Conservation (phyloP, 2,329 filamentous ascomycete species). For the Penicillium nordicum region DNA sequence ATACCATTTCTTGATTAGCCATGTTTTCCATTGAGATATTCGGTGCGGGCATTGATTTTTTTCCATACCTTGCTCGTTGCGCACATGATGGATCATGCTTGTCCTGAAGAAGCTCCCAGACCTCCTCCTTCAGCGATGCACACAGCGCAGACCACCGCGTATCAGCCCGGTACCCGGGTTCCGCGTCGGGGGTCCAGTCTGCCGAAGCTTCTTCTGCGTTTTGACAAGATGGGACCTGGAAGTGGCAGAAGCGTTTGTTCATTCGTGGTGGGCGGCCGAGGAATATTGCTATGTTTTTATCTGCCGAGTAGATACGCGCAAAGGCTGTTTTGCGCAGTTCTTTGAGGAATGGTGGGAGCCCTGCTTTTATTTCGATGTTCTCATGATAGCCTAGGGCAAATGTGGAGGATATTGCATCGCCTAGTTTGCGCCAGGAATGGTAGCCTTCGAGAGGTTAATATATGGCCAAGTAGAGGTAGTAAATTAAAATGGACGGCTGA, state of each 20-base stretch:
- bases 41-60: neutral
- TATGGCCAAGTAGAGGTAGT: neutral
- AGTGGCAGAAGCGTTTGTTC: conserved; percentile 39
- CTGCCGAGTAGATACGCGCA: conserved; percentile 44
- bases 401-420: conserved; percentile 47
- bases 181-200: conserved; percentile 17
- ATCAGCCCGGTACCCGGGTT: conserved; percentile 25
- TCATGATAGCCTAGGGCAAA: conserved; percentile 49
- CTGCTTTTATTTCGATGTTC: conserved; percentile 29
- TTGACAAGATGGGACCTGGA: conserved; percentile 29
- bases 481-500: neutral
- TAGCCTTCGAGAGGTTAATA: conserved; percentile 34
- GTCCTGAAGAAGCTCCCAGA: conserved; percentile 27
- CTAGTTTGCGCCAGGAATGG: conserved; percentile 46
- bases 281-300: conserved; percentile 49
- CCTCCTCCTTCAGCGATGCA: conserved; percentile 27
- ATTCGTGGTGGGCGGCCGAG: conserved; percentile 49
- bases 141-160: conserved; percentile 29
- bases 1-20: conserved; percentile 12
- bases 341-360: conserved; percentile 36
- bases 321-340: conserved; percentile 42
- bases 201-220: neutral
- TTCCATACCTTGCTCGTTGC: conserved; percentile 15
- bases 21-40: neutral
- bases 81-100: conserved; percentile 21